Conservation (phyloP, 148 eudicot species). For the Rheum nobile region DNA sequence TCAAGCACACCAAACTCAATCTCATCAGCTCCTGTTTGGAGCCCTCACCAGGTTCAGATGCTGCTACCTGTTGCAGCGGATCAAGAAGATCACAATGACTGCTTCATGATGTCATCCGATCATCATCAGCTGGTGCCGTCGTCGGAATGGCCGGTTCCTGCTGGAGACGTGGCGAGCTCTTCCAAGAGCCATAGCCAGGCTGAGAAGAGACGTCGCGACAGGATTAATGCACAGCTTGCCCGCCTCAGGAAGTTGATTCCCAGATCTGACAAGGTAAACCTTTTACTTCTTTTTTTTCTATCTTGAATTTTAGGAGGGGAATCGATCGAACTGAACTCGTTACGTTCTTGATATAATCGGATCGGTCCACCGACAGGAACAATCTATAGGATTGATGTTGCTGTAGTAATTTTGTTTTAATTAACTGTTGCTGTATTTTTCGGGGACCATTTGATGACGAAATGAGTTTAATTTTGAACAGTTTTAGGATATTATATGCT, state of each 20-base stretch:
- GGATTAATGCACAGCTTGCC: constrained; percentile 83
- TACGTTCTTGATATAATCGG: not conserved
- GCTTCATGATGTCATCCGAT: not conserved
- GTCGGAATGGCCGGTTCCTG: not conserved
- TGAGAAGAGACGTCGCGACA: constrained; percentile 83
- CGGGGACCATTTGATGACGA: not conserved
- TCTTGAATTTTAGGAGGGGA: no score
- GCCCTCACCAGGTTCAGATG: not conserved
- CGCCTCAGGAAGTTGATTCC: constrained; percentile 76
- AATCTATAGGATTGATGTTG: not conserved
- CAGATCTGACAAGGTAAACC: constrained; percentile 68
- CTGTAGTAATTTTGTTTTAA: not conserved
- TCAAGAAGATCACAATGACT: not conserved
- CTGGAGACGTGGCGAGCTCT: not conserved
- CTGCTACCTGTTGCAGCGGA: not conserved
- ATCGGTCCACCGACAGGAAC: not conserved
- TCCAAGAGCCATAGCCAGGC: constrained; percentile 77
- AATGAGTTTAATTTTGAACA: not conserved
- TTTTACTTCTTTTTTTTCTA: not conserved
- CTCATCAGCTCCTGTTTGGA: not conserved
- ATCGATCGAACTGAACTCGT: not conserved
- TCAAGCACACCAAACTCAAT: not conserved
- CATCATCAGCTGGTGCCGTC: not conserved
- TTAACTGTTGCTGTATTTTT: not conserved
- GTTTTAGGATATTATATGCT: not conserved